phyloP scores from a whole-genome alignment of 2,329 filamentous ascomycete genomes.

The Nothophoma quercina region DNA sequence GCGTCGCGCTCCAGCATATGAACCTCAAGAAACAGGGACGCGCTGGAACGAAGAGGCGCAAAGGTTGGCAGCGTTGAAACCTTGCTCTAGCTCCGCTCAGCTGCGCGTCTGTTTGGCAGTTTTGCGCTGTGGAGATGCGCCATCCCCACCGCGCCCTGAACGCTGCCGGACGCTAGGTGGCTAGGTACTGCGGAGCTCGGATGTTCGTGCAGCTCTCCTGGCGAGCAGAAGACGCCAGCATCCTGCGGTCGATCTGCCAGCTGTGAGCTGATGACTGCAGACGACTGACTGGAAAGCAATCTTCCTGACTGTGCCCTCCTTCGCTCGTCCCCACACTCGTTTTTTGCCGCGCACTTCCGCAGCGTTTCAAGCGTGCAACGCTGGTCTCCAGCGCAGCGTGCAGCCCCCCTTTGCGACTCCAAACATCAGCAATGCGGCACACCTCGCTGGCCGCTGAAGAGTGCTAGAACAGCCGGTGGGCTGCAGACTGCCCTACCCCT shows the following conservation, averaged over 20 bases:
- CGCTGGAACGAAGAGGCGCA: neutral
- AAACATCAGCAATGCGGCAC: conserved; percentile 27
- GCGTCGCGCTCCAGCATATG: neutral
- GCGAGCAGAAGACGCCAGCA: conserved; percentile 31
- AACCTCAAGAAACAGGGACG: neutral
- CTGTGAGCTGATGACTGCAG: conserved; percentile 31
- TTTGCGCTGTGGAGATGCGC: conserved; percentile 21
- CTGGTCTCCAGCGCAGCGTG: neutral
- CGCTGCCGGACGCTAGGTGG: conserved; percentile 35
- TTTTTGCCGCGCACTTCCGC: conserved; percentile 18
- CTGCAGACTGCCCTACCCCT: conserved; percentile 9
- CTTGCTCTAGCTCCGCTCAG: neutral
- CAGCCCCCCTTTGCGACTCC: conserved; percentile 19
- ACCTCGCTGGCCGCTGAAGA: conserved; percentile 19
- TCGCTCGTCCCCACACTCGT: neutral
- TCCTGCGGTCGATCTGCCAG: conserved; percentile 23
- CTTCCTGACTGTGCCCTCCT: neutral
- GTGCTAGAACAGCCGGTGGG: conserved; percentile 29
- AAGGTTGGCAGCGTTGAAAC: conserved; percentile 3
- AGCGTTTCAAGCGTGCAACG: neutral
- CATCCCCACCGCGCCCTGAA: conserved; percentile 29
- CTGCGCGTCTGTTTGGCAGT: conserved; percentile 4
- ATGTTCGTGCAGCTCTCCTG: conserved; percentile 28
- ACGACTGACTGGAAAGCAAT: conserved; percentile 19
- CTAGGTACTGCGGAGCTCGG: conserved; percentile 21